Conservation (phyloP, 139 green algal species). For the Dunaliella primolecta region DNA sequence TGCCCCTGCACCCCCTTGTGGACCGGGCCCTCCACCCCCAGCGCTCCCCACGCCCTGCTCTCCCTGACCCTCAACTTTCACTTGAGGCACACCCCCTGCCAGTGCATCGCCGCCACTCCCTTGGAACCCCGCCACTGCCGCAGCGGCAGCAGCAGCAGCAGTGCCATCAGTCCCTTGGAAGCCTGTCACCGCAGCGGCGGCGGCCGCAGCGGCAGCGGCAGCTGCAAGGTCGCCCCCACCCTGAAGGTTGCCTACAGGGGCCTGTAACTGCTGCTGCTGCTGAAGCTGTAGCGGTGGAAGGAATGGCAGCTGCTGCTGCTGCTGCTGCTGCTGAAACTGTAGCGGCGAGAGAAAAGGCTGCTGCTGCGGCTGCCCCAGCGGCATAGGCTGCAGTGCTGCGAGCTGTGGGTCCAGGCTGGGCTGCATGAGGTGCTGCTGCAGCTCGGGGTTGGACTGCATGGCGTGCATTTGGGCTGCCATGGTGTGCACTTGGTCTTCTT, state of each 20-base stretch:
- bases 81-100: too few relatives aligned
- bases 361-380: background rate
- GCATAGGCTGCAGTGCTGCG: background rate
- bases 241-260: background rate
- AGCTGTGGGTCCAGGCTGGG: background rate
- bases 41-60: background rate
- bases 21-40: background rate
- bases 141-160: background rate
- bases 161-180: background rate
- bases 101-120: background rate
- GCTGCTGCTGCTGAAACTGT: background rate
- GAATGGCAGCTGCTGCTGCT: background rate
- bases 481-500: slow-evolving; percentile 3
- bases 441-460: background rate
- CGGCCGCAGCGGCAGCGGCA: background rate
- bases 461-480: background rate
- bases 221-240: too few relatives aligned
- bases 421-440: background rate
- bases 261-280: slow-evolving; percentile 4
- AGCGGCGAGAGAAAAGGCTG: background rate
- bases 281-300: background rate
- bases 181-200: background rate
- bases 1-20: background rate
- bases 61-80: background rate
- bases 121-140: background rate